phyloP scores from a whole-genome alignment of 2,329 filamentous ascomycete species.

The Monosporascus sp. region DNA sequence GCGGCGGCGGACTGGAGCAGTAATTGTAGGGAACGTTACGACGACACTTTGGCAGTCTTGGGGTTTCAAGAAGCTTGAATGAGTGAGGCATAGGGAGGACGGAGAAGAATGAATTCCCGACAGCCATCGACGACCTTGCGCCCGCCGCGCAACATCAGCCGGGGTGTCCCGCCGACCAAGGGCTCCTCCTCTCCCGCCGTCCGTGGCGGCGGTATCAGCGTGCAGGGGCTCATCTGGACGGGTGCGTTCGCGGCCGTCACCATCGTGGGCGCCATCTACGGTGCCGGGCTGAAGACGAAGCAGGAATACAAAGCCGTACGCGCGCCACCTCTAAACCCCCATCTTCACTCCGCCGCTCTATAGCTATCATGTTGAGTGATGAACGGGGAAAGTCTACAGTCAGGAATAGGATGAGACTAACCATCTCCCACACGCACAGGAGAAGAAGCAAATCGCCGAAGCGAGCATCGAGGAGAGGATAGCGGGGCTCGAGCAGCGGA shows the following conservation, averaged over 20 bases:
- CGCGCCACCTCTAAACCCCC: background rate
- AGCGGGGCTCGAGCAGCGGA: constrained; percentile 38
- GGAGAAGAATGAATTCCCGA: background rate
- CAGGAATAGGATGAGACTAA: background rate
- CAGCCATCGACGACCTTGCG: background rate
- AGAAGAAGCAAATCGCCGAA: constrained; percentile 32
- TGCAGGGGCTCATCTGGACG: constrained; percentile 29
- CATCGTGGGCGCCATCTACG: constrained; percentile 42
- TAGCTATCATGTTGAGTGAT: background rate
- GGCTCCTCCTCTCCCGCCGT: background rate
- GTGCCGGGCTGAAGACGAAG: constrained; percentile 45
- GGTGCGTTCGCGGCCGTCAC: constrained; percentile 42
- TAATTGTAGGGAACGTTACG: too few relatives aligned
- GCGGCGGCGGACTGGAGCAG: too few relatives aligned
- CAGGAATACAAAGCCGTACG: constrained; percentile 40
- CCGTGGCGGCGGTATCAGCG: constrained; percentile 1
- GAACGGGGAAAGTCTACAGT: background rate
- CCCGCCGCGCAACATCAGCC: background rate
- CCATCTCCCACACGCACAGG: constrained; percentile 12
- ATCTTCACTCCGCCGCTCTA: background rate
- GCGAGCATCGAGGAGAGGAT: constrained; percentile 40
- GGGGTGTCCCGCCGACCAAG: constrained; percentile 5
- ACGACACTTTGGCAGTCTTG: too few relatives aligned
- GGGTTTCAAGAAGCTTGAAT: too few relatives aligned
- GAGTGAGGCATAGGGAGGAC: too few relatives aligned